These are phyloP conservation scores for Podospora tetraspora DNA, from an alignment of 495 filamentous ascomycete species.

Conservation along the genomic window DNA sequence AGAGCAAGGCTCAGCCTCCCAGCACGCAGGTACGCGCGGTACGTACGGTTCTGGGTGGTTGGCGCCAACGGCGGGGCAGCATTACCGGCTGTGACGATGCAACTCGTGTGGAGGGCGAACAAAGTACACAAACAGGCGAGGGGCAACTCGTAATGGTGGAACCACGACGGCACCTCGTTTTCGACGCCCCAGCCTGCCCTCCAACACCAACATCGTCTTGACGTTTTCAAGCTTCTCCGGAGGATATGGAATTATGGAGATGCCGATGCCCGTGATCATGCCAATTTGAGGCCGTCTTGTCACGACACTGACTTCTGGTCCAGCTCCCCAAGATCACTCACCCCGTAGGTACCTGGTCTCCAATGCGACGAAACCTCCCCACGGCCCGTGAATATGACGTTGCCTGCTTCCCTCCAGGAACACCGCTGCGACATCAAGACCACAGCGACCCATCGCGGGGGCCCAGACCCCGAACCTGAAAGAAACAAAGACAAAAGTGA, in stretches of 20 bases:
- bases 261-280: neutral
- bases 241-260: neutral
- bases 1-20: neutral
- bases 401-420: neutral
- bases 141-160: neutral
- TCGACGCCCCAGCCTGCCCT: neutral
- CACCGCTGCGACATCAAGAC: neutral
- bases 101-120: neutral
- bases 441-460: neutral
- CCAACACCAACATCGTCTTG: neutral
- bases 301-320: too few species aligned
- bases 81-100: neutral
- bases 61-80: neutral
- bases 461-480: neutral
- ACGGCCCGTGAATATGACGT: neutral
- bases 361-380: neutral
- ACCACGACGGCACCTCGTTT: neutral
- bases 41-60: neutral
- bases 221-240: neutral
- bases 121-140: neutral
- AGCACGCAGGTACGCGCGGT: too few species aligned
- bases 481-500: neutral
- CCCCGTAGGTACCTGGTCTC: neutral
- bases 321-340: too few species aligned
- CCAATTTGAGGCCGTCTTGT: neutral